Evolutionary conservation across 2,329 filamentous ascomycete genomes (phyloP).

Genomic region (Chaetomium sp.): DNA sequence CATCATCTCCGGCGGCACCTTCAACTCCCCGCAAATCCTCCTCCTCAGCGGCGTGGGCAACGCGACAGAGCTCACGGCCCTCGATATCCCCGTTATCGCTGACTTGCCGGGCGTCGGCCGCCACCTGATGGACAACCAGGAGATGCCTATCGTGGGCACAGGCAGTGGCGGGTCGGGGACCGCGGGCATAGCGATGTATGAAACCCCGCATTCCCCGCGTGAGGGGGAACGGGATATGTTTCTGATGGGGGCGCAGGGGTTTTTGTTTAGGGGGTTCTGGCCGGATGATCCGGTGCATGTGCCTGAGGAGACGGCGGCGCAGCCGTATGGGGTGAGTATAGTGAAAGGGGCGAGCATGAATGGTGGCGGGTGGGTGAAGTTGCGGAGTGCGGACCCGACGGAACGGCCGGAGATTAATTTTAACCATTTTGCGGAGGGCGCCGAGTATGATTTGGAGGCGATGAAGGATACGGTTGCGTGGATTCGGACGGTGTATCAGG

Average conservation of each 20-base stretch:
- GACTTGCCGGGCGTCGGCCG: conserved; percentile 56
- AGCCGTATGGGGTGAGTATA: conserved; percentile 35
- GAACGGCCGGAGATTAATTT: conserved; percentile 58
- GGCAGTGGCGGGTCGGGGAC: conserved; percentile 19
- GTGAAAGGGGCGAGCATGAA: conserved; percentile 38
- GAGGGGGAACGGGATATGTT: conserved; percentile 44
- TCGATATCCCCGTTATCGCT: conserved; percentile 45
- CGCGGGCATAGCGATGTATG: conserved; percentile 25
- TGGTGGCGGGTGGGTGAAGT: conserved; percentile 51
- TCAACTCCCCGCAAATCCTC: conserved; percentile 28
- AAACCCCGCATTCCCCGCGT: conserved; percentile 27
- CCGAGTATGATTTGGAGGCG: conserved; percentile 19
- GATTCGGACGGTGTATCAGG: conserved; percentile 17
- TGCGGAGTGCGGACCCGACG: conserved; percentile 52
- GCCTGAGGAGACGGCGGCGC: conserved; percentile 19
- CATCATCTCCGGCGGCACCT: conserved; percentile 41
- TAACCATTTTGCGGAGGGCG: conserved; percentile 34
- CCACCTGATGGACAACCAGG: conserved; percentile 52
- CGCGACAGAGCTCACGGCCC: conserved; percentile 28
- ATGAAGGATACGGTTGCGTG: conserved; percentile 19
- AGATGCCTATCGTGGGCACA: conserved; percentile 30
- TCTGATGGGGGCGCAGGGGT: conserved; percentile 44
- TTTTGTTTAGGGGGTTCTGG: conserved; percentile 49
- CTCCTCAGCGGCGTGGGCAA: conserved; percentile 38
- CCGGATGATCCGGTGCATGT: conserved; percentile 30